A percentile compares a stretch with the other conserved stretches of the same genome.
phyloP scores from a whole-genome alignment of 1,139 yeast genomes.

The Kluyveromyces marxianus region DNA sequence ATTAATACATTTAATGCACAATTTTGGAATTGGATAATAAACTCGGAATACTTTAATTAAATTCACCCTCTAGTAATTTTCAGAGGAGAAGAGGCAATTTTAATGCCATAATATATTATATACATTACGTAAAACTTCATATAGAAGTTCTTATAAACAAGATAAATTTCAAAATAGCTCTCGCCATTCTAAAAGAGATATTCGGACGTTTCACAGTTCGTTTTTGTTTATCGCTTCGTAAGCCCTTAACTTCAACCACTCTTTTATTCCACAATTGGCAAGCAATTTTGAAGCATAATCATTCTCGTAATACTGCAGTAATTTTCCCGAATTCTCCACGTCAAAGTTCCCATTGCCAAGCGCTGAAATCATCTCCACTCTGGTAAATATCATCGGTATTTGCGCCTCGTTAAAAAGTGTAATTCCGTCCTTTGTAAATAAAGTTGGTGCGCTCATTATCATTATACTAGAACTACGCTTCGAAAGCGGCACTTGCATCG shows the following conservation, averaged over 20 bases:
- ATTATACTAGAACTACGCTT: conserved; percentile 32
- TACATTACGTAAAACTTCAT: no score
- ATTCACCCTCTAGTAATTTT: no score
- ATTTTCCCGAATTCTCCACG: conserved; percentile 35
- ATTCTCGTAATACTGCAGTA: conserved; percentile 27
- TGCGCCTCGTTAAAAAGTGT: conserved; percentile 45
- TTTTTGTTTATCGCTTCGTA: conserved; percentile 7
- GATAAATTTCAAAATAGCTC: no score
- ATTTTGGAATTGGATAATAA: no score
- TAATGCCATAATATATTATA: no score
- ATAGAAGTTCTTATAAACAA: no score
- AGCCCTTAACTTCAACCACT: conserved; percentile 21
- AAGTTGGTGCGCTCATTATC: conserved; percentile 51
- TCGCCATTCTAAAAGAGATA: no score
- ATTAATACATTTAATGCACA: no score
- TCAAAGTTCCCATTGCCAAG: conserved; percentile 32
- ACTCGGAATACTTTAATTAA: no score
- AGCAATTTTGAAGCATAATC: conserved; percentile 22
- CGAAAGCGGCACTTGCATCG: conserved; percentile 35
- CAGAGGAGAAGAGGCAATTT: no score
- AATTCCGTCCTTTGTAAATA: conserved; percentile 53
- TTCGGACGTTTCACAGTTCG: background rate
- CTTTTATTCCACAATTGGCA: conserved; percentile 22
- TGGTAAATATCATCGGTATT: conserved; percentile 49
- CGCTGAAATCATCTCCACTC: conserved; percentile 29